Conservation (phyloP, 139 green algal genomes). For the Chlamydomonas schloesseri region DNA sequence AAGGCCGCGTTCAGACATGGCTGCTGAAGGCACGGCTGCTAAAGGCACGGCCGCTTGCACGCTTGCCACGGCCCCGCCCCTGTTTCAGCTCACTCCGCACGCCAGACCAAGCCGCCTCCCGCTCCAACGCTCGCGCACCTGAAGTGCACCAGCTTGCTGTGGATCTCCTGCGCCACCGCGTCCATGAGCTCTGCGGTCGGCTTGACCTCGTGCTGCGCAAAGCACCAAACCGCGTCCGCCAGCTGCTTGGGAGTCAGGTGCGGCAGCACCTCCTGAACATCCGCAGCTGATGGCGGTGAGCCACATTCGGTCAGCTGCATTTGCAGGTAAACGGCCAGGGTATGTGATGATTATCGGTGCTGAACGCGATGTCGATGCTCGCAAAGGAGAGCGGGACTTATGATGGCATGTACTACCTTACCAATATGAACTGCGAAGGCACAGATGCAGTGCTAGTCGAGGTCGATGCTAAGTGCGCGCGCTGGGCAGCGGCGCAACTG, state of each 20-base stretch:
- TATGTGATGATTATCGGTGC: too few relatives aligned
- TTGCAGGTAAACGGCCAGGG: not conserved
- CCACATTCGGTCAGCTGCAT: constrained; percentile 32
- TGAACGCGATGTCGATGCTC: too few relatives aligned
- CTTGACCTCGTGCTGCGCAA: constrained; percentile 56
- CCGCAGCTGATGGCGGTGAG: constrained; percentile 9
- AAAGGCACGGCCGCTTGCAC: too few relatives aligned
- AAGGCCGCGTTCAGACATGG: not conserved
- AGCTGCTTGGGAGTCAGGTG: constrained; percentile 61
- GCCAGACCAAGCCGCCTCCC: too few relatives aligned
- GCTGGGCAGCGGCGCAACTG: constrained; percentile 2
- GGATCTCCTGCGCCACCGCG: constrained; percentile 40
- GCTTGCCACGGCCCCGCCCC: too few relatives aligned
- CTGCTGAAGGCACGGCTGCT: too few relatives aligned
- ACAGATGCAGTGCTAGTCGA: not conserved
- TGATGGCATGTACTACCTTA: not conserved
- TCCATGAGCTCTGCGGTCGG: constrained; percentile 42
- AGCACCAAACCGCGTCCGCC: constrained; percentile 54
- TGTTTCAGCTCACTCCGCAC: too few relatives aligned
- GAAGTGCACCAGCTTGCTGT: constrained; percentile 46
- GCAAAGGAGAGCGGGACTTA: too few relatives aligned
- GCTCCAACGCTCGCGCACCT: constrained; percentile 15
- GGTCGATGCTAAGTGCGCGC: not conserved
- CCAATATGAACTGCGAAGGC: constrained; percentile 17
- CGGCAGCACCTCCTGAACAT: constrained; percentile 48